Evolutionary conservation across 2,329 filamentous ascomycete species (phyloP).

Genomic region (Escovopsis sp.): DNA sequence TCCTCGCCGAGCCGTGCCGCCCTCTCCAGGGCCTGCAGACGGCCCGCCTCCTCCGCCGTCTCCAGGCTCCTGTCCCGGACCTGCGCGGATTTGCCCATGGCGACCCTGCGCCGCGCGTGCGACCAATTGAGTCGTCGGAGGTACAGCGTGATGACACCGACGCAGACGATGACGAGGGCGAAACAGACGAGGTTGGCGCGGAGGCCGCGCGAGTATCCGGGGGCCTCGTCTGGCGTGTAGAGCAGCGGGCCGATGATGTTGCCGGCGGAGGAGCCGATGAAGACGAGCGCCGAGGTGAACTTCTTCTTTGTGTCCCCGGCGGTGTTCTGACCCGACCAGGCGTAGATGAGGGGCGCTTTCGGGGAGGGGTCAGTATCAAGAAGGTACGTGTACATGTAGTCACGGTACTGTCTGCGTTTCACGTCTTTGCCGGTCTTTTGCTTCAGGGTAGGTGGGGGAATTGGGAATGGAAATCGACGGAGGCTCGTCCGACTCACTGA

Average conservation of each 20-base stretch:
- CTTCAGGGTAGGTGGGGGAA: slow-evolving; percentile 2
- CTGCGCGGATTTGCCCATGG: slow-evolving; percentile 42
- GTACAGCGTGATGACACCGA: slow-evolving; percentile 26
- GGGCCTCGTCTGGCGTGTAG: slow-evolving; percentile 37
- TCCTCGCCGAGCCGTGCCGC: slow-evolving; percentile 6
- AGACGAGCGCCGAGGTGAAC: slow-evolving; percentile 46
- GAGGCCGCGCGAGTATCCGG: slow-evolving; percentile 33
- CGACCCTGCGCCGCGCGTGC: slow-evolving; percentile 37
- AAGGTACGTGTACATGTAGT: too few relatives aligned
- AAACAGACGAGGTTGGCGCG: slow-evolving; percentile 47
- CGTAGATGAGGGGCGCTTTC: slow-evolving; percentile 40
- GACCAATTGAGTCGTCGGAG: slow-evolving; percentile 37
- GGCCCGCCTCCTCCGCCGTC: slow-evolving; percentile 26
- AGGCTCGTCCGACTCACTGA: slow-evolving; percentile 13
- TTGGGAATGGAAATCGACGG: too few relatives aligned
- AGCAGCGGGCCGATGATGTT: slow-evolving; percentile 52
- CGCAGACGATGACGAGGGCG: slow-evolving; percentile 38
- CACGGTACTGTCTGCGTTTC: too few relatives aligned
- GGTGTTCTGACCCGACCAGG: slow-evolving; percentile 47
- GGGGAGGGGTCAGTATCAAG: too few relatives aligned
- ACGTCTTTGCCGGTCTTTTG: too few relatives aligned
- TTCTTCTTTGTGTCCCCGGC: slow-evolving; percentile 58
- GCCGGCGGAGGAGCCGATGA: slow-evolving; percentile 48
- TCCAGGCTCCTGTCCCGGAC: slow-evolving; percentile 45
- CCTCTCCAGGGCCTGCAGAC: slow-evolving; percentile 17